phyloP scores from a whole-genome alignment of 2,329 filamentous ascomycete species.

The Xylariaceae sp. region DNA sequence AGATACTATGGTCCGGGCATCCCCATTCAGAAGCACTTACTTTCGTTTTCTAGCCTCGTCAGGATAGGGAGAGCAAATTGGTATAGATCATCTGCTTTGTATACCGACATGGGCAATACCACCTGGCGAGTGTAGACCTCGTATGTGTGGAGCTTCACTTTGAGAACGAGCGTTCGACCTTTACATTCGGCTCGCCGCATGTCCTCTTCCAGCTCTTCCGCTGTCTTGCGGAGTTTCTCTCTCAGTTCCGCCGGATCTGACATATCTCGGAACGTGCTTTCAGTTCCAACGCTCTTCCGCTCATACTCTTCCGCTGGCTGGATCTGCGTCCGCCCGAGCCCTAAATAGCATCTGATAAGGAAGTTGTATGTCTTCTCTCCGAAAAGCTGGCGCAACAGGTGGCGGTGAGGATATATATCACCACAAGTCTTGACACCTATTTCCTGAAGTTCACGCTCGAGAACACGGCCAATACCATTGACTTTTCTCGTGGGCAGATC shows the following conservation, averaged over 20 bases:
- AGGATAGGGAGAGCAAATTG: constrained; percentile 77
- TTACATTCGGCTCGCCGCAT: constrained; percentile 74
- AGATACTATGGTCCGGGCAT: background rate
- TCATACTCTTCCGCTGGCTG: constrained; percentile 86
- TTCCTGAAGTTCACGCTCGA: constrained; percentile 84
- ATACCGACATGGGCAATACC: constrained; percentile 66
- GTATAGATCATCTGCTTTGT: constrained; percentile 75
- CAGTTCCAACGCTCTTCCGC: constrained; percentile 88
- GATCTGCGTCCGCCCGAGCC: constrained; percentile 77
- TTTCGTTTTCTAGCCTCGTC: constrained; percentile 75
- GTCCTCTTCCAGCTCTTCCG: constrained; percentile 83
- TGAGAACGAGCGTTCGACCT: constrained; percentile 84
- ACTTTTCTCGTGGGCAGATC: constrained; percentile 82
- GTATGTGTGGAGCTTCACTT: constrained; percentile 91
- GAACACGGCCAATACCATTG: constrained; percentile 89
- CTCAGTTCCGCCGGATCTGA: constrained; percentile 61
- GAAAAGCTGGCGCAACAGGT: constrained; percentile 70
- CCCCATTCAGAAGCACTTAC: constrained; percentile 7
- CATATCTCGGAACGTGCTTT: constrained; percentile 84
- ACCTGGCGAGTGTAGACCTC: constrained; percentile 84
- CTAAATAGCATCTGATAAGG: constrained; percentile 75
- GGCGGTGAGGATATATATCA: constrained; percentile 74
- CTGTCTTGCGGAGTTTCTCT: constrained; percentile 72
- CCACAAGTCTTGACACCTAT: constrained; percentile 85
- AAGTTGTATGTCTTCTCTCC: constrained; percentile 90